Conservation (phyloP, 306 rosid genomes). For the Gynostemma pentaphyllum region DNA sequence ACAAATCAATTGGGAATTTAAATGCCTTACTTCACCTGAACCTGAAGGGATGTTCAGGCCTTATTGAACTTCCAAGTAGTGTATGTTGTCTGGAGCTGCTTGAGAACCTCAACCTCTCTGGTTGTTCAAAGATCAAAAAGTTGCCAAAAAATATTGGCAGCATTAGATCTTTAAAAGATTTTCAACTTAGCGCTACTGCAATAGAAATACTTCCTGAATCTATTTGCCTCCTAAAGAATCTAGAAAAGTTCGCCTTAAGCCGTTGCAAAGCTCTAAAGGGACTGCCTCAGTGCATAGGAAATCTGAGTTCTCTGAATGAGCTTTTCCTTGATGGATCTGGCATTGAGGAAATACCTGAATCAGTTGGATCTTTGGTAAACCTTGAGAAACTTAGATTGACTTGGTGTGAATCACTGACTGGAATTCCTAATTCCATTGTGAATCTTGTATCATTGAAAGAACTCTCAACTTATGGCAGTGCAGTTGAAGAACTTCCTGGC, state of each 20-base stretch:
- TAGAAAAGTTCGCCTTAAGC: conserved; percentile 30
- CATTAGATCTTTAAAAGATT: conserved; percentile 31
- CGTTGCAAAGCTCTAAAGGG: conserved; percentile 23
- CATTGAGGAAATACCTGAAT: no score
- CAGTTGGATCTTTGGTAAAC: conserved; percentile 36
- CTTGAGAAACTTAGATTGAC: conserved; percentile 43
- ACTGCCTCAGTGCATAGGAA: conserved; percentile 39
- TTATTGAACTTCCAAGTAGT: conserved; percentile 31
- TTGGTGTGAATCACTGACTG: conserved; percentile 33
- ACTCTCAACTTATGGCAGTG: conserved; percentile 7
- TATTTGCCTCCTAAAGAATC: conserved; percentile 30
- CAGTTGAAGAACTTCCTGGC: conserved; percentile 37
- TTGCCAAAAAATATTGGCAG: conserved; percentile 35
- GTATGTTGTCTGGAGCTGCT: conserved; percentile 43
- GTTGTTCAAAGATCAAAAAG: conserved; percentile 26
- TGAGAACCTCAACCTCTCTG: conserved; percentile 34
- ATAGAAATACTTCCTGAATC: conserved; percentile 36
- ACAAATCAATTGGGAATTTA: conserved; percentile 39
- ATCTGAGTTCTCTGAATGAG: conserved; percentile 32
- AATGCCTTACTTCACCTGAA: conserved; percentile 32
- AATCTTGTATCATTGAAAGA: conserved; percentile 23
- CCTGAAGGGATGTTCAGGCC: conserved; percentile 25
- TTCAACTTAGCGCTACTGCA: conserved; percentile 29
- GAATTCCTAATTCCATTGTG: conserved; percentile 36
- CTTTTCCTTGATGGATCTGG: no score